Evolutionary conservation across 1,139 yeast genomes (phyloP), one percentile per base, ranked within the genome.

Genomic region (Yamadazyma pseudoaaseri): DNA sequence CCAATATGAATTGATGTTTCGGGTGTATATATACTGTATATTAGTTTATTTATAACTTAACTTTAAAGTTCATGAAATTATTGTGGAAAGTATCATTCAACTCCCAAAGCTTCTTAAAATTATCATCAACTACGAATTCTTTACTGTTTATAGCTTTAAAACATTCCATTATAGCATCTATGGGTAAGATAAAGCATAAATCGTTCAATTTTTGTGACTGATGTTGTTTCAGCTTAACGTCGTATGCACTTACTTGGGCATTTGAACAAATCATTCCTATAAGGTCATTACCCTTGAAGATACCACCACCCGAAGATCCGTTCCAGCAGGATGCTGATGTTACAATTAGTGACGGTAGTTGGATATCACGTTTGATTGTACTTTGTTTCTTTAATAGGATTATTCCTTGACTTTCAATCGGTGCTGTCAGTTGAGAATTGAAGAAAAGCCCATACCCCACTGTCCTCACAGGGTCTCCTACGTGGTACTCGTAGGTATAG

Each of bases 281-380:
- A 4, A 81, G 54, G 26, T 62, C 54, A 11, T 48, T 45, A 0
- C 45, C 31, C 35, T 65, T 39, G 36, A 76, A 65, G 3, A 81
- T 51, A 0, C 81, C 86, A 0, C 90, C 90, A 0, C 90, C 90
- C 1, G 85, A 78, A 2, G 87, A 80, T 0, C 90, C 90, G 47
- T 81, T 81, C 86, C 87, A 82, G 54, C 87, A 81, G 8, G 79
- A 69, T 0, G 86, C 72, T 0, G 85, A 72, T 0, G 79, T 63
- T 0, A 80, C 58, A 1, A 79, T 45, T 56, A 82, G 52, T 0
- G 70, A 60, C 1, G 62, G 57, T n/a, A 35, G 28, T 3, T 33
- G 26, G 5, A 35, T 35, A 16, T 15, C 26, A 3, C 6, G 10
- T 25, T 31, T 35, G 15, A 41, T 31, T 18, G 12, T 26, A 2